Evolutionary conservation across 2,329 filamentous ascomycete genomes (phyloP).

Genomic region (Trematosphaeria pertusa): DNA sequence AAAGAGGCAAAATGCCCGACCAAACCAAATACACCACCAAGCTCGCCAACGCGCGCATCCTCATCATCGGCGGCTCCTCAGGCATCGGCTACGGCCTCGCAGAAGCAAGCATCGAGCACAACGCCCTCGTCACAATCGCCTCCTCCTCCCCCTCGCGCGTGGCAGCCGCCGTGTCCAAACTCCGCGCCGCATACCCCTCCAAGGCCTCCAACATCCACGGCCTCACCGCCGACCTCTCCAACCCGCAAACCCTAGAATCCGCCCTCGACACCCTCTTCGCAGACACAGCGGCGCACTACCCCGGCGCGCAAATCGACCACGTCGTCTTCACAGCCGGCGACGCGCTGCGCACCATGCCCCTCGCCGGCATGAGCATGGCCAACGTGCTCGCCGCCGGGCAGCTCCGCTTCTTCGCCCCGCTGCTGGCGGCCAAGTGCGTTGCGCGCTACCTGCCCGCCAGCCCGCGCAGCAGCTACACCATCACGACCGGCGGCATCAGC

Average conservation of each 20-base stretch:
- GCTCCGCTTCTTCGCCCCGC: conserved; percentile 59
- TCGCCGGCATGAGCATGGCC: conserved; percentile 53
- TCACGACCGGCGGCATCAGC: conserved; percentile 63
- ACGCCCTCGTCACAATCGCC: conserved; percentile 65
- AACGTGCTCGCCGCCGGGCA: conserved; percentile 53
- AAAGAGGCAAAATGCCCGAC: conserved; percentile 37
- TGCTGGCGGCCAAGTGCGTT: conserved; percentile 61
- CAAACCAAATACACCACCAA: conserved; percentile 57
- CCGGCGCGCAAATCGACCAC: conserved; percentile 57
- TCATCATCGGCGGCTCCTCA: conserved; percentile 69
- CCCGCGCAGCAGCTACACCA: conserved; percentile 57
- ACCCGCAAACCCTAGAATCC: conserved; percentile 53
- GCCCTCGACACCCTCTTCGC: conserved; percentile 58
- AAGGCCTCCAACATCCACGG: conserved; percentile 50
- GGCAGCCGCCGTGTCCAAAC: conserved; percentile 52
- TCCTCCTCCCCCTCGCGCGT: conserved; percentile 63
- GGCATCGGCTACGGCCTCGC: conserved; percentile 70
- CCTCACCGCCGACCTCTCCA: conserved; percentile 57
- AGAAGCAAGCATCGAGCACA: conserved; percentile 62
- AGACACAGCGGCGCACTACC: conserved; percentile 36
- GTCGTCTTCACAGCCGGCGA: conserved; percentile 65
- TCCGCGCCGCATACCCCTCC: conserved; percentile 55
- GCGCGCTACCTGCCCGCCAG: conserved; percentile 53
- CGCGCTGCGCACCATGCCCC: conserved; percentile 46
- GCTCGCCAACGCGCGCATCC: conserved; percentile 55